These are phyloP conservation scores for Aspergillus ibericus DNA, from an alignment of 2,329 filamentous ascomycete species.

Conservation along the genomic window DNA sequence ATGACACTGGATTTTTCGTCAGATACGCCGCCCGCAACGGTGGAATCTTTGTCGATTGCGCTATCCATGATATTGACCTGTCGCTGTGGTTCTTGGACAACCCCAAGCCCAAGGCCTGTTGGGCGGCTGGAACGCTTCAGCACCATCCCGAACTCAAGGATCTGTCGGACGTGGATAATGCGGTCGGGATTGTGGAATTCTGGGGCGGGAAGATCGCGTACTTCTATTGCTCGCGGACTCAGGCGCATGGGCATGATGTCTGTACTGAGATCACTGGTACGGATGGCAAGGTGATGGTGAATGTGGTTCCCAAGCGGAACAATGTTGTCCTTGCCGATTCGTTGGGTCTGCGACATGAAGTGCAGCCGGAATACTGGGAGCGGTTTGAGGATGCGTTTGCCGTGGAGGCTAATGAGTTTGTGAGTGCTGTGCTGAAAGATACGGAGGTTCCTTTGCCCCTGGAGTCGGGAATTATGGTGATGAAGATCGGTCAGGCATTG, in stretches of 20 bases:
- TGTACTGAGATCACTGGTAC: constrained; percentile 35
- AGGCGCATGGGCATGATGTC: constrained; percentile 39
- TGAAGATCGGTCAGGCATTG: constrained; percentile 37
- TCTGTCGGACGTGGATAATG: constrained; percentile 38
- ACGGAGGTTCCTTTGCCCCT: constrained; percentile 38
- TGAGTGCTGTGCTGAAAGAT: constrained; percentile 37
- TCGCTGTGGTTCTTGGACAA: constrained; percentile 35
- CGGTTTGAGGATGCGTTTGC: constrained; percentile 44
- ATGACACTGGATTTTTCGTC: constrained; percentile 63
- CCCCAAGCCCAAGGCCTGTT: constrained; percentile 32
- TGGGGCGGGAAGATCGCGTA: constrained; percentile 38
- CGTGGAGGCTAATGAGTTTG: constrained; percentile 43
- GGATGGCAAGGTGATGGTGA: constrained; percentile 19
- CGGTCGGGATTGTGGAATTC: constrained; percentile 38
- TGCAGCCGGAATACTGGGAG: constrained; percentile 41
- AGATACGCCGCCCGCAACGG: constrained; percentile 61
- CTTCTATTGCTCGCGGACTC: constrained; percentile 35
- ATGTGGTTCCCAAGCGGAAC: constrained; percentile 24
- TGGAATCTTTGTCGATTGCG: constrained; percentile 66
- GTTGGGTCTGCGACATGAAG: constrained; percentile 38
- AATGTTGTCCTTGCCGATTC: constrained; percentile 35
- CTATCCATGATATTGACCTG: constrained; percentile 65
- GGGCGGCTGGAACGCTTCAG: constrained; percentile 30
- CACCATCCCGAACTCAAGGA: constrained; percentile 31
- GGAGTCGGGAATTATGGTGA: constrained; percentile 34